Evolutionary conservation across 768 basidiomycete genomes (phyloP).

Genomic region (Macrolepiota albuminosa): DNA sequence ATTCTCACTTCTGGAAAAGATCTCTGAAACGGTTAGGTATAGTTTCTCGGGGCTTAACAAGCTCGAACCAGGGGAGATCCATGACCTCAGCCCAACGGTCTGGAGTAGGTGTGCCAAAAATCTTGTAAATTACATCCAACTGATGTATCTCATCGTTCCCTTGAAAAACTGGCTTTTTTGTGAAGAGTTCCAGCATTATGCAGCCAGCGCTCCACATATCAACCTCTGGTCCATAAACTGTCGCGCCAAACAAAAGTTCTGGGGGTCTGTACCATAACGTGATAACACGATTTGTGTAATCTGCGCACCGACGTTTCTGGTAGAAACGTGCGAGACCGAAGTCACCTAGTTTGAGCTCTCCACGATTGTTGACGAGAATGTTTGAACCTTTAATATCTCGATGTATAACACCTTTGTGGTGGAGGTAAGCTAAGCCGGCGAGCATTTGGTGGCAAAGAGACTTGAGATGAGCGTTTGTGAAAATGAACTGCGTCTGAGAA

Average conservation of each 20-base stretch:
- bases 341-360: slow-evolving; percentile 94
- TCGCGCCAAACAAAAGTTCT: slow-evolving; percentile 91
- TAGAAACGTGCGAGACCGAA: slow-evolving; percentile 97
- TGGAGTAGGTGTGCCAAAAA: slow-evolving; percentile 84
- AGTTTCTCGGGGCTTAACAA: slow-evolving; percentile 84
- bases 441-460: slow-evolving; percentile 97
- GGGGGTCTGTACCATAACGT: slow-evolving; percentile 98
- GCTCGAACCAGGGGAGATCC: slow-evolving; percentile 94
- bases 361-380: slow-evolving; percentile 86
- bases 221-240: slow-evolving; percentile 94
- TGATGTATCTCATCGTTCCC: slow-evolving; percentile 98
- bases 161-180: slow-evolving; percentile 95
- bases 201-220: slow-evolving; percentile 99
- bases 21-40: slow-evolving; percentile 77
- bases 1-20: slow-evolving; percentile 76
- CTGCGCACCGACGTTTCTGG: slow-evolving; percentile 81
- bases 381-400: slow-evolving; percentile 99
- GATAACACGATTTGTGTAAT: slow-evolving; percentile 99
- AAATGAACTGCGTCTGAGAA: slow-evolving; percentile 83
- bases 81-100: slow-evolving; percentile 80
- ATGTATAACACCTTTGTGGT: slow-evolving; percentile 94
- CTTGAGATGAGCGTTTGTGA: slow-evolving; percentile 87
- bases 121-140: slow-evolving; percentile 86
- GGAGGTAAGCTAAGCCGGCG: slow-evolving; percentile 88
- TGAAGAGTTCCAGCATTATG: slow-evolving; percentile 97